phyloP scores from a whole-genome alignment of 2,329 filamentous ascomycete genomes.

The Aurifilum marmelostoma region DNA sequence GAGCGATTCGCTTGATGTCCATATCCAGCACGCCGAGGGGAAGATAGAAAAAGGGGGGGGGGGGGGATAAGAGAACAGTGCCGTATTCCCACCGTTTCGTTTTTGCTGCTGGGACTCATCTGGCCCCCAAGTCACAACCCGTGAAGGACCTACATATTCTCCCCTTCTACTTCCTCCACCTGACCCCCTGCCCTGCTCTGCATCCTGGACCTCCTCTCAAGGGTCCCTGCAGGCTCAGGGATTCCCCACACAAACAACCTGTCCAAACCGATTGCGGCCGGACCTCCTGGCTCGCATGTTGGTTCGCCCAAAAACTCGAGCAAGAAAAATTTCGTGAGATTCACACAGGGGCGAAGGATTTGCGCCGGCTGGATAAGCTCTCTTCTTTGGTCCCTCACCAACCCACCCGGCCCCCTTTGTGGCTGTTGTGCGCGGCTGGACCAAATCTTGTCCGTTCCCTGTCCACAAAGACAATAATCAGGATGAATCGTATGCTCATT shows the following conservation, averaged over 20 bases:
- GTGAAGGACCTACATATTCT: conserved; percentile 1
- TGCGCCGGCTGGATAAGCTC: background rate
- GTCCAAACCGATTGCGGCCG: conserved; percentile 13
- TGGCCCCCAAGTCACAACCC: conserved; percentile 11
- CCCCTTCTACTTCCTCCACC: background rate
- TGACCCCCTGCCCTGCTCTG: background rate
- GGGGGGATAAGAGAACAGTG: background rate
- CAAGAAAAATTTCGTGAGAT: conserved; percentile 13
- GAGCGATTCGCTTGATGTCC: conserved; percentile 13
- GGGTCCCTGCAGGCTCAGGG: conserved; percentile 16
- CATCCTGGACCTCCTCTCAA: conserved; percentile 5
- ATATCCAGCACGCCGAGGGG: conserved; percentile 3
- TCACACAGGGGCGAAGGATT: background rate
- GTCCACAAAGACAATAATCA: background rate
- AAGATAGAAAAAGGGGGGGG: background rate
- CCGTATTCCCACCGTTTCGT: conserved; percentile 25
- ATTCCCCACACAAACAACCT: conserved; percentile 19
- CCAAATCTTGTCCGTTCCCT: background rate
- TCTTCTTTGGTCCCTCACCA: background rate
- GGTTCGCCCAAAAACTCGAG: background rate
- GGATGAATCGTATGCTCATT: background rate
- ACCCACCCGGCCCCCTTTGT: background rate
- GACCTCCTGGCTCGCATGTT: background rate
- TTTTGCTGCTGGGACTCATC: background rate
- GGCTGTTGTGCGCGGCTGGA: conserved; percentile 5